Evolutionary conservation across 2,329 filamentous ascomycete species (phyloP), one percentile per base, ranked within the genome.

Genomic region (Biscogniauxia mediterranea): DNA sequence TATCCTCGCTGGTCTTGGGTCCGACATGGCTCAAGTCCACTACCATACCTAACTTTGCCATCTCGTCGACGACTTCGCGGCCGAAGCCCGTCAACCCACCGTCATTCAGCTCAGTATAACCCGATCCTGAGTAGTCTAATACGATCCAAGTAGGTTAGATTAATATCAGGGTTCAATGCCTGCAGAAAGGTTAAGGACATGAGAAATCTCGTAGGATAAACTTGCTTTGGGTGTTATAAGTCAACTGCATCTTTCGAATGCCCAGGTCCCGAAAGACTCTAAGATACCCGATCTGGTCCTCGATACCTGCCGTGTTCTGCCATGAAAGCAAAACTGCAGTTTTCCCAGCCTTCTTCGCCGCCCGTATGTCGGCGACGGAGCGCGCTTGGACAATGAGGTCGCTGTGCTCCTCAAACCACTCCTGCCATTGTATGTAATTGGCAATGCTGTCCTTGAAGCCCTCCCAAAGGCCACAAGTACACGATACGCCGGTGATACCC

Each of bases 221-320:
- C 38, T 46, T 46, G 38, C 38, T 78, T 53, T 78, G 75, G 5
- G 75, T 77, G 58, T 78, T 79, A 69, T 77, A 78, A 1, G 76
- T 78, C 53, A 79, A 69, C 64, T 78, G 76, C 76, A 78, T 78
- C 63, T 78, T 77, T 17, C 73, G 70, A 8, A 79, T 75, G 28
- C 76, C 76, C 17, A 78, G 66, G 56, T 78, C 76, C 17, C 74
- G 70, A 64, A 78, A 78, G 4, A 79, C 73, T 9, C 76, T 65
- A 13, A 78, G 64, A 61, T 77, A 76, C 54, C 76, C 68, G 20
- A 76, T 66, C 54, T 74, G 70, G 61, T 79, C 72, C 61, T 78
- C 76, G 58, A 78, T 78, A 4, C 75, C 76, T 0, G 77, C 71
- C 1, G 76, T 78, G 64, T 78, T 78, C 63, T 78, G 75, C 76